A percentile compares a stretch with the other conserved stretches of the same genome.
Evolutionary conservation across 2,329 filamentous ascomycete genomes (phyloP).

Genomic region (Fusarium heterosporum): DNA sequence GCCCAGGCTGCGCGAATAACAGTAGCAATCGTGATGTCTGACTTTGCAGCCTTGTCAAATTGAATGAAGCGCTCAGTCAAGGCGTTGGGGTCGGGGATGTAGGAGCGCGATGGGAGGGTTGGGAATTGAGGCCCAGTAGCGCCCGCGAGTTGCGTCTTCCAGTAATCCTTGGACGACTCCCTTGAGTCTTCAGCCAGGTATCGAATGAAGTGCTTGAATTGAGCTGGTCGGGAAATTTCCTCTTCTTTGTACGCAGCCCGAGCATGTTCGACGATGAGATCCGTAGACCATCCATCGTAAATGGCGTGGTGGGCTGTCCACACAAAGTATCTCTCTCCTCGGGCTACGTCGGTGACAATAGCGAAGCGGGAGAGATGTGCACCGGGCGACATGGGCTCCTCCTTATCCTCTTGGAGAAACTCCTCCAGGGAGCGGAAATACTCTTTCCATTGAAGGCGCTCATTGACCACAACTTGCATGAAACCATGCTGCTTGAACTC

Average conservation of each 20-base stretch:
- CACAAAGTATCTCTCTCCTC: conserved; percentile 49
- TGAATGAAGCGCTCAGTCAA: conserved; percentile 37
- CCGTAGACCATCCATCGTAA: conserved; percentile 50
- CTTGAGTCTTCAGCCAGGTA: conserved; percentile 36
- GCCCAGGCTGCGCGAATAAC: conserved; percentile 48
- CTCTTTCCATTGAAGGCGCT: conserved; percentile 51
- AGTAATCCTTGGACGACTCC: conserved; percentile 40
- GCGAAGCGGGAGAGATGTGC: conserved; percentile 58
- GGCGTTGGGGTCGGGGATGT: conserved; percentile 40
- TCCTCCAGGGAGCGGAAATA: conserved; percentile 50
- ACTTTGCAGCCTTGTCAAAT: conserved; percentile 35
- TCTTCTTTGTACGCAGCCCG: conserved; percentile 37
- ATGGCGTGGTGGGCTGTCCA: conserved; percentile 51
- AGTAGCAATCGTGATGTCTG: conserved; percentile 42
- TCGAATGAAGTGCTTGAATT: conserved; percentile 47
- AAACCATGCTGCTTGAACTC: conserved; percentile 57
- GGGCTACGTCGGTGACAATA: conserved; percentile 44
- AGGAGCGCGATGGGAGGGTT: conserved; percentile 41
- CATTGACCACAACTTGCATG: conserved; percentile 59
- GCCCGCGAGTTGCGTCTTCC: conserved; percentile 41
- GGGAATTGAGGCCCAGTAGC: conserved; percentile 45
- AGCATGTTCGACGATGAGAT: conserved; percentile 43
- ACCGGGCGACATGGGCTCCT: conserved; percentile 56
- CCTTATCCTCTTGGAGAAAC: conserved; percentile 56
- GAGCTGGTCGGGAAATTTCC: conserved; percentile 35